Evolutionary conservation across 2,329 filamentous ascomycete species (phyloP).

Genomic region (Verticillium nubilum): DNA sequence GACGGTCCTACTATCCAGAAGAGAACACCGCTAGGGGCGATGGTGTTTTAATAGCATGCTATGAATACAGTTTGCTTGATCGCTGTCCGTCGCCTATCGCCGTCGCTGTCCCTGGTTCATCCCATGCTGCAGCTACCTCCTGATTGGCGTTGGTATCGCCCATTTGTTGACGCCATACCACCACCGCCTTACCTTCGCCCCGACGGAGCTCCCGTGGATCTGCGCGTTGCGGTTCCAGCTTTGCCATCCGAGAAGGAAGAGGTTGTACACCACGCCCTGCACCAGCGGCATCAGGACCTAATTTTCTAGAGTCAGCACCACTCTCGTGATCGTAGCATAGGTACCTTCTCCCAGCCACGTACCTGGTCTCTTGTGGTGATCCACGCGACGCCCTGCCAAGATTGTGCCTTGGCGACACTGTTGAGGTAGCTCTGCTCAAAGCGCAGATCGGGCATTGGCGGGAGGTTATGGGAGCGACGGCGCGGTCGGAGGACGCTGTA

Average conservation of each 20-base stretch:
- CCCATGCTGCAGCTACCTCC: conserved; percentile 5
- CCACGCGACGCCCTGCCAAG: conserved; percentile 72
- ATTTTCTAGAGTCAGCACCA: background rate
- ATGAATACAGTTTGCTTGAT: background rate
- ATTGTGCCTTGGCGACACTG: conserved; percentile 75
- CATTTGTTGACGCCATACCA: conserved; percentile 96
- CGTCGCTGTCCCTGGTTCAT: too few relatives aligned
- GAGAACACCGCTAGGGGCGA: background rate
- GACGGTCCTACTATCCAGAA: background rate
- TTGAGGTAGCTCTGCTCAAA: conserved; percentile 98
- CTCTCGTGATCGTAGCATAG: too few relatives aligned
- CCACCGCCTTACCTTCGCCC: conserved; percentile 78
- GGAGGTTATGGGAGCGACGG: conserved; percentile 40
- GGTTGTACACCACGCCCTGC: conserved; percentile 85
- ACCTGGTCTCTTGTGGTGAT: conserved; percentile 91
- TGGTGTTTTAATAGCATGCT: background rate
- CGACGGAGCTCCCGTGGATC: conserved; percentile 69
- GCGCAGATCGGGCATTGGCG: conserved; percentile 77
- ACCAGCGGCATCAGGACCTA: conserved; percentile 80
- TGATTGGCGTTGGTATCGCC: conserved; percentile 51
- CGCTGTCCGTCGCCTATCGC: background rate
- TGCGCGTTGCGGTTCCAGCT: conserved; percentile 78
- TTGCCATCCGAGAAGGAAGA: conserved; percentile 81
- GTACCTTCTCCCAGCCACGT: too few relatives aligned
- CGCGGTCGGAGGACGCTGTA: conserved; percentile 57